A percentile compares a stretch with the other conserved stretches of the same genome.
phyloP scores from a whole-genome alignment of 2,329 filamentous ascomycete species.

The Xylariaceae sp. region DNA sequence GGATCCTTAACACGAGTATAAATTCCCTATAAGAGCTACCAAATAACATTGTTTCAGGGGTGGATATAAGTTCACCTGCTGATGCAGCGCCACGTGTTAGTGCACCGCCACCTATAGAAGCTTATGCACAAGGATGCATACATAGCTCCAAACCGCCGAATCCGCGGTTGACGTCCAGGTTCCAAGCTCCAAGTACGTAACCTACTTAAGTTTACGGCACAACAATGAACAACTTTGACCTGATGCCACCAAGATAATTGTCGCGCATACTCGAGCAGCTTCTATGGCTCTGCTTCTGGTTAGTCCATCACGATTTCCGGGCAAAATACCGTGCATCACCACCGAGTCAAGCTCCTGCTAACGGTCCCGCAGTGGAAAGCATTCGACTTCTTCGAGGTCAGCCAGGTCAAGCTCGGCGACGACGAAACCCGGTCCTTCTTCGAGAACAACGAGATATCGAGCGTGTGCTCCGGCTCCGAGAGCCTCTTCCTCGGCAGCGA shows the following conservation, averaged over 20 bases:
- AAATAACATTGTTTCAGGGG: no score
- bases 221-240: slow-evolving; percentile 14
- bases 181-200: background rate
- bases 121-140: no score
- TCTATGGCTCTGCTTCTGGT: slow-evolving; percentile 41
- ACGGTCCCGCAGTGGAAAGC: slow-evolving; percentile 80
- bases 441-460: slow-evolving; percentile 81
- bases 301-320: slow-evolving; percentile 6
- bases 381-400: slow-evolving; percentile 99
- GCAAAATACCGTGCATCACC: background rate
- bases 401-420: slow-evolving; percentile 77
- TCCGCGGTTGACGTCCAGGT: slow-evolving; percentile 32
- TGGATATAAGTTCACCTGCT: background rate
- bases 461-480: slow-evolving; percentile 82
- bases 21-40: no score
- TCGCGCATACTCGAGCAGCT: slow-evolving; percentile 23
- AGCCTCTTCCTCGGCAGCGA: slow-evolving; percentile 86
- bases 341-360: slow-evolving; percentile 7
- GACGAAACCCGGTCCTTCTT: slow-evolving; percentile 78
- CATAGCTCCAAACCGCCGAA: slow-evolving; percentile 23
- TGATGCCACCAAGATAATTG: slow-evolving; percentile 25
- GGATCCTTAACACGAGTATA: no score
- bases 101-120: background rate
- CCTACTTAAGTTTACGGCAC: slow-evolving; percentile 6
- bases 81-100: background rate